Evolutionary conservation across 2,329 filamentous ascomycete genomes (phyloP).

Genomic region (Periconia sp.): DNA sequence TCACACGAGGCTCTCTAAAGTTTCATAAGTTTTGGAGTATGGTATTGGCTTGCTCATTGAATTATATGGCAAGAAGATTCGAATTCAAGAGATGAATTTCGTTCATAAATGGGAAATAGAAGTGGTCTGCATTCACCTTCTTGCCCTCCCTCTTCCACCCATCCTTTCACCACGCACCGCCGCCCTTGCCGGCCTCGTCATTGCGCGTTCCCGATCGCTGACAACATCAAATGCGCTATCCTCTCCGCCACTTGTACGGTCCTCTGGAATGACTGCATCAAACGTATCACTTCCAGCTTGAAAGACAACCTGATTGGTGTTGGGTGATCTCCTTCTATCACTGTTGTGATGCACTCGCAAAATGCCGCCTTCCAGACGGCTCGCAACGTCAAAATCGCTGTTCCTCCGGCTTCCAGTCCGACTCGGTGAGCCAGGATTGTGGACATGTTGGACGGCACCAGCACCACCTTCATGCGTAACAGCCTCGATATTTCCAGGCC

Average conservation of each 20-base stretch:
- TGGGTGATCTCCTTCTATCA: neutral
- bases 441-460: neutral
- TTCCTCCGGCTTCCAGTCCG: neutral
- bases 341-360: neutral
- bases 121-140: neutral
- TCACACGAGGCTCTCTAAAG: too few relatives aligned
- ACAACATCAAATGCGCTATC: neutral
- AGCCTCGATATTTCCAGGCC: neutral
- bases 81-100: too few relatives aligned
- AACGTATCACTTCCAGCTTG: neutral
- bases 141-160: neutral
- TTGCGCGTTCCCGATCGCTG: neutral
- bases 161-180: neutral
- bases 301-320: neutral
- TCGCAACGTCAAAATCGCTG: neutral
- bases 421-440: neutral
- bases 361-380: neutral
- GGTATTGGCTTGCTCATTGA: too few relatives aligned
- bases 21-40: too few relatives aligned
- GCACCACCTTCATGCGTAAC: neutral
- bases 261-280: neutral
- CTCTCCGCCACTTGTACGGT: neutral
- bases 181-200: neutral
- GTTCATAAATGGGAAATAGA: neutral
- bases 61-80: too few relatives aligned